Conservation (phyloP, 1,139 yeast species). For the Geotrichum fermentans region DNA sequence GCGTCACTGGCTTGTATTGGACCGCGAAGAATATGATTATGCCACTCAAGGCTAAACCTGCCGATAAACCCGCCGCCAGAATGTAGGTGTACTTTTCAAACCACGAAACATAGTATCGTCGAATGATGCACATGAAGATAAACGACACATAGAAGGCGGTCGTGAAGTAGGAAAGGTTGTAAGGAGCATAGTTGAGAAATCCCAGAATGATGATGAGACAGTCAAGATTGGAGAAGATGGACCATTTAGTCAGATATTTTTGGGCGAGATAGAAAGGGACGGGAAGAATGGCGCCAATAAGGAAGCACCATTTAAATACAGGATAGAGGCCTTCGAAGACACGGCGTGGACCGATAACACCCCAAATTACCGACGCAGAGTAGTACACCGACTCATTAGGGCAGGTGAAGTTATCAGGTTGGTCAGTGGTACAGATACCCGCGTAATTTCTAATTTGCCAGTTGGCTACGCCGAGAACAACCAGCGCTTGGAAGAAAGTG, state of each 20-base stretch:
- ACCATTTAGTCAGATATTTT: slow-evolving; percentile 45
- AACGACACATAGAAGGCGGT: slow-evolving; percentile 50
- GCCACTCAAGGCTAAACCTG: slow-evolving; percentile 53
- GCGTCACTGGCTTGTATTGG: slow-evolving; percentile 39
- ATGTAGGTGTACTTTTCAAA: slow-evolving; percentile 52
- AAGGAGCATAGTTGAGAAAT: slow-evolving; percentile 38
- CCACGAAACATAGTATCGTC: slow-evolving; percentile 45
- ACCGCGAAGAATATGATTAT: slow-evolving; percentile 48
- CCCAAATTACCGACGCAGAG: slow-evolving; percentile 56
- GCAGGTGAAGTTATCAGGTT: slow-evolving; percentile 32
- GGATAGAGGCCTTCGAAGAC: slow-evolving; percentile 50
- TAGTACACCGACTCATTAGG: slow-evolving; percentile 45
- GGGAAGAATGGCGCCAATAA: slow-evolving; percentile 48
- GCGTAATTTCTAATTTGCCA: slow-evolving; percentile 45
- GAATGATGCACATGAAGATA: slow-evolving; percentile 50
- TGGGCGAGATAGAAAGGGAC: slow-evolving; percentile 41
- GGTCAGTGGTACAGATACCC: slow-evolving; percentile 28
- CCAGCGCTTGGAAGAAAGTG: slow-evolving; percentile 37
- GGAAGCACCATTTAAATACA: slow-evolving; percentile 46
- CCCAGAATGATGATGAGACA: slow-evolving; percentile 49
- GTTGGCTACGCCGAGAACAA: slow-evolving; percentile 47
- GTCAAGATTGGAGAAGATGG: slow-evolving; percentile 46
- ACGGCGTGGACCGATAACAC: slow-evolving; percentile 62
- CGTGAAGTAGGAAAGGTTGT: slow-evolving; percentile 48
- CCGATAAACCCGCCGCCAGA: slow-evolving; percentile 50